Evolutionary conservation across 73 alveolate species (phyloP), one percentile per base, ranked within the genome.

Genomic region (Blepharisma stoltei): DNA sequence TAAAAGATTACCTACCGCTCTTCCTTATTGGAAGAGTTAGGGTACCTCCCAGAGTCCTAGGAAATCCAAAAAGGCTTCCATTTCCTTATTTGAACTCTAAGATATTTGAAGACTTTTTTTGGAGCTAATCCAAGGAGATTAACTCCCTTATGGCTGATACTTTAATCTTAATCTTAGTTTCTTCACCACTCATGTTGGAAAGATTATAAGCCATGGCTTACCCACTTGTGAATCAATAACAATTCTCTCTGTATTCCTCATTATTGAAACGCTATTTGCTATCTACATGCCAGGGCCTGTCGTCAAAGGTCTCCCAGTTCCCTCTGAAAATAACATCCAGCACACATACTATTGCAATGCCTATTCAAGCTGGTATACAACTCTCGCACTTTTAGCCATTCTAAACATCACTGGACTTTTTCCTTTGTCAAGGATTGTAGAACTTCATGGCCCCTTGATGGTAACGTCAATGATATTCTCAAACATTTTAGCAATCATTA

Each of bases 251-350:
- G 23, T n/a, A 3, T 73, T 73, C 52, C 20, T 73, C 23, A 11
- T 73, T 8, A 1, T 73, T 9, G 54, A 73, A 55, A 25, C 27
- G 1, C 4, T 73, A 7, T 43, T 73, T 20, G 82, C 82, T 9
- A 7, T 53, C 11, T 7, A 7, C 3, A 9, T 73, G 44, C 82
- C 82, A 20, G 82, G 82, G 27, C 82, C 82, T 1, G 14, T 11
- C 11, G 82, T 73, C n/a, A 14, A 73, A 55, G 82, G 82, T 11
- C 32, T 73, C 8, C 82, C 82, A 47, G 81, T 73, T 9, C 82
- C 82, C 0, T 21, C 78, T 11, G 81, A 54, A 55, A 55, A 55
- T 11, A 25, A 55, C 4, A 73, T 46, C 43, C 43, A 14, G 18
- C 32, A 27, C 21, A 2, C 3, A 9, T 73, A 73, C 65, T 20